Base-by-base conservation (phyloP, 208 protist genomes). In the Crithidia fasciculata region DNA sequence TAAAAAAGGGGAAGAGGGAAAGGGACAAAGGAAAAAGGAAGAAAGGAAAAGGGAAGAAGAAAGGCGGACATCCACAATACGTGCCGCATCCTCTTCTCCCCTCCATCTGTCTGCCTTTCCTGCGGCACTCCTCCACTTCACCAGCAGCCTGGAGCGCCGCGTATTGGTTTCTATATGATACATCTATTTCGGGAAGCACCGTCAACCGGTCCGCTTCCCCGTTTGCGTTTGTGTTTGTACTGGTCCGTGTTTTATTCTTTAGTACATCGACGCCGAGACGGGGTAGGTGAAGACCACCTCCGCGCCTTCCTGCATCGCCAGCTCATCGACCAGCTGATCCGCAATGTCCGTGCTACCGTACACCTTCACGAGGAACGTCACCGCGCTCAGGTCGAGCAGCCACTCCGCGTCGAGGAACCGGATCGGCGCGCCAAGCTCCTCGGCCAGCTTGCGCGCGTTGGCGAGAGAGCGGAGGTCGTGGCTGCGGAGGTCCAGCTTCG, bases 211-310 rank as follows among this genome's bases (percentile, higher is more conserved):
- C 28, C 28, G 28, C 28, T 28, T 28, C 28, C 28, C 28, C 28
- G 28, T 28, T 3, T 18, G 8, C 0, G 8, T 58, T 58, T 59
- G 28, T 0, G n/a, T 64, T 64, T 49, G 16, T 7, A 16, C 3
- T 1, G 57, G 5, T 13, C 13, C 16, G 50, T 69, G n/a, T 39
- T 4, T 64, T 52, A 4, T n/a, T 69, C 53, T 15, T 18, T 55
- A 69, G 19, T 60, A 69, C 52, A 65, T 53, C 28, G 74, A 44
- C 15, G 61, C 49, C 13, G 74, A 74, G 5, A 79, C 78, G 16
- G 90, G 90, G 76, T 87, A 95, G 12, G 90, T 95, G 49, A 95
- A 95, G 39, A 95, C 90, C 0, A 95, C 90, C 79, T 95, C 90
- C 28, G 90, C 88, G 6, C 87, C 88, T 60, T 95, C 90, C 47